Conservation (phyloP, 768 basidiomycete genomes). For the Baorangia bicolor region DNA sequence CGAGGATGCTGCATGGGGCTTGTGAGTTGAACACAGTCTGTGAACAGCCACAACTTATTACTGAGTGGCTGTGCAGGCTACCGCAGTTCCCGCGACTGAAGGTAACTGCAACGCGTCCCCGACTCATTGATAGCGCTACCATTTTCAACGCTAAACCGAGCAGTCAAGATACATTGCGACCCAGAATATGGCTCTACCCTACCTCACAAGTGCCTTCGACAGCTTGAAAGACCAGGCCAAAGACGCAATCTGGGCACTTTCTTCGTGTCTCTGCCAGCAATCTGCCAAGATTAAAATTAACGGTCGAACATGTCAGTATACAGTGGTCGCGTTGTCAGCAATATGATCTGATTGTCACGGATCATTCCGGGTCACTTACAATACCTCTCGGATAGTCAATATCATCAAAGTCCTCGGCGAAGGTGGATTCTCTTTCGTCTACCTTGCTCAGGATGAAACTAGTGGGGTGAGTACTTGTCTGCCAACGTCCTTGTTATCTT, state of each 20-base stretch:
- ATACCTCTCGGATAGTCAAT: conserved; percentile 52
- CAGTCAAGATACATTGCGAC: not conserved
- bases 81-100: not conserved
- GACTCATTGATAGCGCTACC: not conserved
- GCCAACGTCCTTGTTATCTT: not conserved
- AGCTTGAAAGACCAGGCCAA: conserved; percentile 71
- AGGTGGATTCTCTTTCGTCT: conserved; percentile 93
- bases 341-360: conserved; percentile 1
- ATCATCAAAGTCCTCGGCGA: conserved; percentile 93
- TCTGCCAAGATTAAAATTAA: conserved; percentile 93
- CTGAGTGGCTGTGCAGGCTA: conserved; percentile 10
- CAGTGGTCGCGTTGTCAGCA: not conserved
- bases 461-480: conserved; percentile 60
- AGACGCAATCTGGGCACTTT: conserved; percentile 79
- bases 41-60: not conserved
- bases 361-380: not conserved
- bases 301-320: conserved; percentile 80
- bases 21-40: too few relatives aligned
- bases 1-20: too few relatives aligned
- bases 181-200: conserved; percentile 31
- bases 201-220: conserved; percentile 46
- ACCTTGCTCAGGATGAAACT: conserved; percentile 81
- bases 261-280: conserved; percentile 77
- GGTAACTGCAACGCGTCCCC: not conserved
- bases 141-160: not conserved